Conservation (phyloP, 192 early-diverging fungal genomes). For the Obelidium mucronatum region DNA sequence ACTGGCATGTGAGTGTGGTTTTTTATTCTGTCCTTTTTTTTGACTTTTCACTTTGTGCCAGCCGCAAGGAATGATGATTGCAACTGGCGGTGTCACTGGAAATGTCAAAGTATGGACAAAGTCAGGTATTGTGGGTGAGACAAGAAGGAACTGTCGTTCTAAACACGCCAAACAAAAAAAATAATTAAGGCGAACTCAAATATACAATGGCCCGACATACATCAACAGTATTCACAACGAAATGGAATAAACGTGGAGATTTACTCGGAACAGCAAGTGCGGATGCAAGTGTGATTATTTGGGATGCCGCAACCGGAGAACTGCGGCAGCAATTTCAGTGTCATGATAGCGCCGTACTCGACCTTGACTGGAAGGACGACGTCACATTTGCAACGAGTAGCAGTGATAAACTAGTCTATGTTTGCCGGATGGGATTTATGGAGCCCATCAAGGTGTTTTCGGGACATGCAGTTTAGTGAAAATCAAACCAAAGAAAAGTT, state of each 20-base stretch:
- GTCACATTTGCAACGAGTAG: constrained; percentile 90
- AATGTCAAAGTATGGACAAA: constrained; percentile 85
- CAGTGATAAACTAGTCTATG: constrained; percentile 78
- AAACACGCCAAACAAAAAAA: background rate
- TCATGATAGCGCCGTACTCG: constrained; percentile 66
- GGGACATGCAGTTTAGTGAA: constrained; percentile 79
- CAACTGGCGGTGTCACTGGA: constrained; percentile 88
- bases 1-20: constrained; percentile 78
- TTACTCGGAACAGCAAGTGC: constrained; percentile 78
- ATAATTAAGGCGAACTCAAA: constrained; percentile 62
- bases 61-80: constrained; percentile 79
- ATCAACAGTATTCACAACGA: constrained; percentile 82
- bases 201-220: constrained; percentile 70
- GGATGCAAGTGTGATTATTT: constrained; percentile 84
- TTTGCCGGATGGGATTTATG: constrained; percentile 76
- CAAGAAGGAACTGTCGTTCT: background rate
- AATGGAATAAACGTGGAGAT: constrained; percentile 84
- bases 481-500: background rate
- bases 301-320: constrained; percentile 81
- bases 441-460: constrained; percentile 76
- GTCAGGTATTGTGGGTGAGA: constrained; percentile 21
- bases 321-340: constrained; percentile 76
- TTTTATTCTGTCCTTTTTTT: background rate
- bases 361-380: constrained; percentile 95
- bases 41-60: constrained; percentile 29